Evolutionary conservation across 768 basidiomycete species (phyloP).

Genomic region (Tricholoma flavovirens): DNA sequence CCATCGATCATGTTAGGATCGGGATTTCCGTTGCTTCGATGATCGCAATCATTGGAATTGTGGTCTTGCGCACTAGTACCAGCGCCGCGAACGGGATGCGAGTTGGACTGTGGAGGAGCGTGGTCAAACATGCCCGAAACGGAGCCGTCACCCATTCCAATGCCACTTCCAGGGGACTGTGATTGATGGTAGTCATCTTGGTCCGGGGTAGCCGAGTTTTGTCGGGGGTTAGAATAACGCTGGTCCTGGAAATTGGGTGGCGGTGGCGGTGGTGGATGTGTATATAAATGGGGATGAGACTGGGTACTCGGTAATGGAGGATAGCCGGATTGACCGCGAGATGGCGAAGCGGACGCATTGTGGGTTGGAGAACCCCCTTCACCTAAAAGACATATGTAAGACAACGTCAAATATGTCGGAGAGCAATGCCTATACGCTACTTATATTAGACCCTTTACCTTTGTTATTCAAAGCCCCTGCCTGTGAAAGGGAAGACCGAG

Average conservation of each 20-base stretch:
- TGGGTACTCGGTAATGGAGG: conserved; percentile 11
- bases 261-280: conserved; percentile 11
- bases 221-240: background rate
- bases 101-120: background rate
- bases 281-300: conserved; percentile 14
- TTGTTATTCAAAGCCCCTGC: conserved; percentile 24
- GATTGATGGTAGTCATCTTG: background rate
- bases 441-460: conserved; percentile 27
- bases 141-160: background rate
- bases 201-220: background rate
- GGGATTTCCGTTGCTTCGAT: conserved; percentile 1
- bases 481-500: conserved; percentile 8
- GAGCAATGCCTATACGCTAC: background rate
- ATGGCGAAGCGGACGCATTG: conserved; percentile 16
- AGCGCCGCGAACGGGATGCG: background rate
- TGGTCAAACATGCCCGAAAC: background rate
- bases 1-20: background rate
- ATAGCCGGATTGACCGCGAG: conserved; percentile 4
- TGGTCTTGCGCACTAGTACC: background rate
- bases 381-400: conserved; percentile 7
- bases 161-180: background rate
- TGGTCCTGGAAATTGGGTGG: conserved; percentile 9
- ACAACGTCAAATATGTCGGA: conserved; percentile 2
- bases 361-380: conserved; percentile 17
- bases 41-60: background rate